Conservation (phyloP, 345 rosid genomes). For the Gossypium mustelinum region DNA sequence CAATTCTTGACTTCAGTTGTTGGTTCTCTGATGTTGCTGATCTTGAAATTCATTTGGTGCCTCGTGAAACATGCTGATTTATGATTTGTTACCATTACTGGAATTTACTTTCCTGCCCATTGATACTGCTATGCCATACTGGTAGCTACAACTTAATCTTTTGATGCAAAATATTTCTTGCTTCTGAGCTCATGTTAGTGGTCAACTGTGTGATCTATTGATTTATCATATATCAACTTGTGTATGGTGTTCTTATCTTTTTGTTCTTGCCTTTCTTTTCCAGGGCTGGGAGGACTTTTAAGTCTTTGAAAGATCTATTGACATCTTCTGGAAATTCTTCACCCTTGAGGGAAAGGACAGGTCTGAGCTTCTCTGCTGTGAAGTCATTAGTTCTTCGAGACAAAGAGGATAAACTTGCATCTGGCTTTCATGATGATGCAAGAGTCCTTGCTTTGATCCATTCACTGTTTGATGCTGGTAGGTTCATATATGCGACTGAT, state of each 20-base stretch:
- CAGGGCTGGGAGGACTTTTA: conserved; percentile 66
- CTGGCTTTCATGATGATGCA: conserved; percentile 64
- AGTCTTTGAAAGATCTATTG: conserved; percentile 77
- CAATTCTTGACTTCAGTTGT: background rate
- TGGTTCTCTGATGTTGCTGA: background rate
- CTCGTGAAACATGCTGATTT: conserved; percentile 1
- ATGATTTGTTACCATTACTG: background rate
- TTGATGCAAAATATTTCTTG: conserved; percentile 2
- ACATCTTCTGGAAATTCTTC: conserved; percentile 71
- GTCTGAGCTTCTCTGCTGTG: conserved; percentile 82
- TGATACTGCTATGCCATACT: background rate
- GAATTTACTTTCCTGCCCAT: background rate
- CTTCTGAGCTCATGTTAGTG: background rate
- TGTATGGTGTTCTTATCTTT: conserved; percentile 9
- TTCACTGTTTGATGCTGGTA: conserved; percentile 68
- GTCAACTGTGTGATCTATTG: conserved; percentile 4
- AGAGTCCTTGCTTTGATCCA: conserved; percentile 49
- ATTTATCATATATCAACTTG: conserved; percentile 17
- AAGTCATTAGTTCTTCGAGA: conserved; percentile 89
- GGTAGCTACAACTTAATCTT: background rate
- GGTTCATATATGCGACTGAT: conserved; percentile 21
- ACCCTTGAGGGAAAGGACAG: conserved; percentile 73
- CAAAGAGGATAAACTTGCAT: conserved; percentile 65
- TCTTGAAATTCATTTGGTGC: background rate
- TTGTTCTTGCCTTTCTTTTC: conserved; percentile 9